These are phyloP conservation scores for Clonostachys sp. DNA, from an alignment of 2,329 filamentous ascomycete species.

Conservation along the genomic window DNA sequence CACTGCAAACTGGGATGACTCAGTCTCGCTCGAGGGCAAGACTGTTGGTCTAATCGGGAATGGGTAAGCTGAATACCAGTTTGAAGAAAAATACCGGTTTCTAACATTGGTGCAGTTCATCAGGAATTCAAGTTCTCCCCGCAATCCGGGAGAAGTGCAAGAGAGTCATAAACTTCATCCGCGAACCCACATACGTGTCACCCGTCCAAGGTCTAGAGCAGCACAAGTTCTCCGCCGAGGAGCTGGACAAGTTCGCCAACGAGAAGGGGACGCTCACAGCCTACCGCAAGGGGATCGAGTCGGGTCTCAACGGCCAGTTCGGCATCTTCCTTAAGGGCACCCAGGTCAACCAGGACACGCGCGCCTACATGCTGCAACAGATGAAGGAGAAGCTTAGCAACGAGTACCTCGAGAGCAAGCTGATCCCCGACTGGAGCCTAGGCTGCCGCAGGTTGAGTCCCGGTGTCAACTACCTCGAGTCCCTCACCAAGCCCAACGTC, in stretches of 20 bases:
- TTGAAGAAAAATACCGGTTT: not conserved
- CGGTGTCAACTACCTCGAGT: constrained; percentile 42
- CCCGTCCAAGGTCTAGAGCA: constrained; percentile 35
- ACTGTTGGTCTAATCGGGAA: constrained; percentile 38
- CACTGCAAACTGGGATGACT: constrained; percentile 41
- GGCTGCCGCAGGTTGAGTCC: constrained; percentile 45
- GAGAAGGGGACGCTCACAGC: constrained; percentile 29
- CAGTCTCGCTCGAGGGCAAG: constrained; percentile 26
- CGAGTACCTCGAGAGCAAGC: constrained; percentile 39
- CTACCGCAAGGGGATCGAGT: constrained; percentile 38
- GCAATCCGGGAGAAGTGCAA: constrained; percentile 16
- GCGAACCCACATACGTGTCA: constrained; percentile 44
- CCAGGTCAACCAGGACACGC: constrained; percentile 30
- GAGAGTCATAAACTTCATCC: constrained; percentile 42
- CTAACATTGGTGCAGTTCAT: constrained; percentile 5
- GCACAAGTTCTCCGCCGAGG: constrained; percentile 31
- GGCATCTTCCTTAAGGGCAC: constrained; percentile 37
- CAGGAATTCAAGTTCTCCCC: constrained; percentile 42
- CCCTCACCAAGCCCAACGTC: constrained; percentile 39
- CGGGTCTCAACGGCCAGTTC: constrained; percentile 38
- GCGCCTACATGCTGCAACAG: constrained; percentile 28
- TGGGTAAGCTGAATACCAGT: constrained; percentile 15
- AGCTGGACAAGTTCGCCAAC: constrained; percentile 29
- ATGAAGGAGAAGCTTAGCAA: constrained; percentile 34
- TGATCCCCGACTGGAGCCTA: constrained; percentile 45